A percentile compares a stretch with the other conserved stretches of the same genome.
Conservation (phyloP, 2,329 filamentous ascomycete genomes). For the Immersiporthe knoxdaviesiana region DNA sequence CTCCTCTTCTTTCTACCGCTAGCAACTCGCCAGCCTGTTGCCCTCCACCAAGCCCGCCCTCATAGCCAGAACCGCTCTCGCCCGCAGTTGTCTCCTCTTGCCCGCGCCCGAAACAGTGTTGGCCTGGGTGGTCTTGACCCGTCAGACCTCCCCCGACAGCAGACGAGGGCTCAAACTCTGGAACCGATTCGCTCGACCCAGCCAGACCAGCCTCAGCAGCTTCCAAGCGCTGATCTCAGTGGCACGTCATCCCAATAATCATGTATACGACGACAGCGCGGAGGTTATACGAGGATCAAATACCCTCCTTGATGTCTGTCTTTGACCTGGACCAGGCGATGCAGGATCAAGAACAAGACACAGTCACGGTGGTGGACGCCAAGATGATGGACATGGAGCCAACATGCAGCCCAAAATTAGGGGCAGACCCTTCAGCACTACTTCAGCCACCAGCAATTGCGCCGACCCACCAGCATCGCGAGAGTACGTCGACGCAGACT, state of each 20-base stretch:
- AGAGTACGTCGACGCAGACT: slow-evolving; percentile 76
- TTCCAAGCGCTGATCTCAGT: slow-evolving; percentile 16
- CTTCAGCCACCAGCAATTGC: slow-evolving; percentile 46
- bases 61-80: slow-evolving; percentile 8
- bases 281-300: slow-evolving; percentile 68
- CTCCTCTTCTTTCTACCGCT: neutral
- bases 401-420: slow-evolving; percentile 41
- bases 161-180: slow-evolving; percentile 10
- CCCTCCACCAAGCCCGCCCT: slow-evolving; percentile 12
- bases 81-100: neutral
- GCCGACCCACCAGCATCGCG: slow-evolving; percentile 69
- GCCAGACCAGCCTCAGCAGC: slow-evolving; percentile 15
- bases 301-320: slow-evolving; percentile 77
- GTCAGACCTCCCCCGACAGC: slow-evolving; percentile 12
- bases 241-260: slow-evolving; percentile 36
- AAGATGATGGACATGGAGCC: slow-evolving; percentile 55
- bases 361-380: slow-evolving; percentile 58
- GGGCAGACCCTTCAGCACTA: slow-evolving; percentile 38
- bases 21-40: slow-evolving; percentile 17
- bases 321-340: slow-evolving; percentile 65
- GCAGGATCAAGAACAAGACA: slow-evolving; percentile 55
- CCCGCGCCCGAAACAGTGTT: slow-evolving; percentile 19
- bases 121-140: slow-evolving; percentile 2
- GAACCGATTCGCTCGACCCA: slow-evolving; percentile 11
- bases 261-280: slow-evolving; percentile 67